Evolutionary conservation across 192 early-diverging fungal genomes (phyloP).

Genomic region (Coemansia sp.): DNA sequence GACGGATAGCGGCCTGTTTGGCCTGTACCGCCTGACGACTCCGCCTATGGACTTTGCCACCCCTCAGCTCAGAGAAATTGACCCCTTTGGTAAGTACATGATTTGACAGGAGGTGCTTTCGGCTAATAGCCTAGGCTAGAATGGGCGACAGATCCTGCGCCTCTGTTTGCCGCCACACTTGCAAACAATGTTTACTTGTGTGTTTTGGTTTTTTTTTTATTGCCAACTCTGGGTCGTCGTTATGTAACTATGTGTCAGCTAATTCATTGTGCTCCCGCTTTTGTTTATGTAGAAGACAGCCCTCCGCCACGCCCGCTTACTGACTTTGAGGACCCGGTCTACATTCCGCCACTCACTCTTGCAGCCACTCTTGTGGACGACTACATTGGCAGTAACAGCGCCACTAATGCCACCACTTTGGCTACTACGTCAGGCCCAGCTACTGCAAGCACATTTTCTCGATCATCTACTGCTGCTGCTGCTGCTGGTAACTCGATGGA

Average conservation of each 20-base stretch:
- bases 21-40: slow-evolving; percentile 28
- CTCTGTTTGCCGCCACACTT: slow-evolving; percentile 5
- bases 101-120: background rate
- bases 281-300: slow-evolving; percentile 40
- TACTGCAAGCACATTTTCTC: slow-evolving; percentile 9
- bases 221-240: background rate
- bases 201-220: slow-evolving; percentile 1
- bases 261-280: background rate
- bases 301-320: slow-evolving; percentile 46
- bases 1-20: slow-evolving; percentile 15
- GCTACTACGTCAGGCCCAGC: slow-evolving; percentile 2
- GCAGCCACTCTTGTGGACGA: slow-evolving; percentile 49
- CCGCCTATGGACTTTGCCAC: slow-evolving; percentile 24
- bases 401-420: slow-evolving; percentile 3
- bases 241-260: slow-evolving; percentile 9
- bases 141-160: background rate
- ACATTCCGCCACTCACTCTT: slow-evolving; percentile 55
- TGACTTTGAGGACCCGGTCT: slow-evolving; percentile 49
- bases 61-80: slow-evolving; percentile 28
- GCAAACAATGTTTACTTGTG: background rate
- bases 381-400: slow-evolving; percentile 14
- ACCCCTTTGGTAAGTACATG: slow-evolving; percentile 51
- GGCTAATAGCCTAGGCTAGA: background rate
- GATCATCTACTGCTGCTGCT: slow-evolving; percentile 1
- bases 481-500: slow-evolving; percentile 4